phyloP scores from a whole-genome alignment of 106 monocot genomes.

The Vanilla planifolia region DNA sequence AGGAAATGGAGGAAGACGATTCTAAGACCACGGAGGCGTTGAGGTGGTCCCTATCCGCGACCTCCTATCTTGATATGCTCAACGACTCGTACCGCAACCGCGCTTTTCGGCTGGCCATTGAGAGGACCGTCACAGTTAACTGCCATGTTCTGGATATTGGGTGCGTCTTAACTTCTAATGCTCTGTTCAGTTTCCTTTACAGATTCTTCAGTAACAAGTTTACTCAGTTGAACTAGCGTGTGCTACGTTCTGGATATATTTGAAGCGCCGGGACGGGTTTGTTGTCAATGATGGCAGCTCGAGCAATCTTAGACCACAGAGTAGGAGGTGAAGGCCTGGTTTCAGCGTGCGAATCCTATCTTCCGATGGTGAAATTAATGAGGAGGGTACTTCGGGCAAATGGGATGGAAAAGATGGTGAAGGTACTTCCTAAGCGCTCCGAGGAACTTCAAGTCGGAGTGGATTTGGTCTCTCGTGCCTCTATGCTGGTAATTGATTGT shows the following conservation, averaged over 20 bases:
- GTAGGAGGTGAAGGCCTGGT: slow-evolving; percentile 30
- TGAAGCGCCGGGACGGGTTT: slow-evolving; percentile 88
- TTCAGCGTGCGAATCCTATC: slow-evolving; percentile 86
- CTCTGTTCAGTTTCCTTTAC: neutral
- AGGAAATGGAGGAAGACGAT: slow-evolving; percentile 18
- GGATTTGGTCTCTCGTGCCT: slow-evolving; percentile 63
- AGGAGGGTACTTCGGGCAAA: slow-evolving; percentile 65
- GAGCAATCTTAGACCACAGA: slow-evolving; percentile 43
- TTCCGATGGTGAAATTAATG: slow-evolving; percentile 93
- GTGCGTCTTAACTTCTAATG: slow-evolving; percentile 17
- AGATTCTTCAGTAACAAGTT: neutral
- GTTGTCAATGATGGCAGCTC: slow-evolving; percentile 90
- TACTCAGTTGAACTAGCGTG: neutral
- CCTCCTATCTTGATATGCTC: slow-evolving; percentile 98
- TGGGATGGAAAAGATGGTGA: slow-evolving; percentile 62
- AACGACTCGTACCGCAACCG: slow-evolving; percentile 69
- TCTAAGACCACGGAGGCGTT: neutral
- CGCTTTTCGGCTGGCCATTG: slow-evolving; percentile 71
- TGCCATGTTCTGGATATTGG: slow-evolving; percentile 90
- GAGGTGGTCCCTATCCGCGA: slow-evolving; percentile 40
- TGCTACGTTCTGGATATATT: neutral
- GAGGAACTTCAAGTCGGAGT: slow-evolving; percentile 72
- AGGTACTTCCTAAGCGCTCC: slow-evolving; percentile 70
- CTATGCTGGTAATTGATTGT: slow-evolving; percentile 48
- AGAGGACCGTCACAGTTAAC: slow-evolving; percentile 56